Conservation (phyloP, 2,329 filamentous ascomycete genomes). For the Raffaelea arxii region DNA sequence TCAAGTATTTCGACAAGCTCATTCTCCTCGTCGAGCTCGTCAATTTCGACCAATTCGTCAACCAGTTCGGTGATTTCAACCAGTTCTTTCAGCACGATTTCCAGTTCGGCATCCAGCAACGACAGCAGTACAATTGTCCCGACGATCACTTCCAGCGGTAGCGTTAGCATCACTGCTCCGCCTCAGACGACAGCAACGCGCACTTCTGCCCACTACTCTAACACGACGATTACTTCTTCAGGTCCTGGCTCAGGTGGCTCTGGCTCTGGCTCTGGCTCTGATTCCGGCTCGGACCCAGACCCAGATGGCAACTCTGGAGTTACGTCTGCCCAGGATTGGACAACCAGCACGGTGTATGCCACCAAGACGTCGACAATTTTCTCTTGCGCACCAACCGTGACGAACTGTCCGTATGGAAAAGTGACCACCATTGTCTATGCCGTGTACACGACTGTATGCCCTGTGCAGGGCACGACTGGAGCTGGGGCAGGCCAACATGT, state of each 20-base stretch:
- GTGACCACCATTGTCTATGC: slow-evolving; percentile 19
- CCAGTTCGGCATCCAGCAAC: not conserved
- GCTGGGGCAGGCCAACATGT: too few relatives aligned
- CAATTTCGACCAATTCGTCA: slow-evolving; percentile 1
- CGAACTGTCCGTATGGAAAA: slow-evolving; percentile 17
- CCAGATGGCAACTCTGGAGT: not conserved
- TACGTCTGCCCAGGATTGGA: not conserved
- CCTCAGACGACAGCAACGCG: too few relatives aligned
- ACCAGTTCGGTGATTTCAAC: not conserved
- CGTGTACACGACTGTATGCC: slow-evolving; percentile 30
- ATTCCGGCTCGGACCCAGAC: too few relatives aligned
- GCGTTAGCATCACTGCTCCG: not conserved
- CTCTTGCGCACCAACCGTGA: slow-evolving; percentile 17
- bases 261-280: too few relatives aligned
- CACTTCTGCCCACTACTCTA: too few relatives aligned
- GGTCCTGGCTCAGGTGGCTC: too few relatives aligned
- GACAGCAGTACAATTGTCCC: not conserved
- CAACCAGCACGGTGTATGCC: slow-evolving; percentile 7
- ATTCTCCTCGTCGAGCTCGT: slow-evolving; percentile 1
- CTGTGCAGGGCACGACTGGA: not conserved
- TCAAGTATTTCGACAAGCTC: too few relatives aligned
- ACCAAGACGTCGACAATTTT: slow-evolving; percentile 16
- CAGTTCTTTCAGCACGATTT: not conserved
- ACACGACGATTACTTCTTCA: too few relatives aligned
- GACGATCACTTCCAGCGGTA: not conserved